Evolutionary conservation across 306 rosid genomes (phyloP).

Genomic region (Castanopsis chinensis): DNA sequence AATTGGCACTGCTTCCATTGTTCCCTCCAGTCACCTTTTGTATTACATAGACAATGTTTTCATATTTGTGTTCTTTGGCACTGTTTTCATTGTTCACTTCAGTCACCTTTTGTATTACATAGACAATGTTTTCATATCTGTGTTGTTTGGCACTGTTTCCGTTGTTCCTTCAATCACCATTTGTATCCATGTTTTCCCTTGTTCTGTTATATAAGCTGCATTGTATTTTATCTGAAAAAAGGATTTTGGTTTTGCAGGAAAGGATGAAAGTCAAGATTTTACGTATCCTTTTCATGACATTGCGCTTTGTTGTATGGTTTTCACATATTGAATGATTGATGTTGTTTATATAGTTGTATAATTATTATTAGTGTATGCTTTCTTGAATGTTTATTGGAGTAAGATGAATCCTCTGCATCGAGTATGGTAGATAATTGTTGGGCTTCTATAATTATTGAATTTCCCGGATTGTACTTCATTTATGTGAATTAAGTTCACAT

Average conservation of each 20-base stretch:
- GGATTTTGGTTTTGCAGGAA: slow-evolving; percentile 10
- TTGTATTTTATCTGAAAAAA: not conserved
- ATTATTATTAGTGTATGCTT: not conserved
- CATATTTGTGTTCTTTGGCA: no score
- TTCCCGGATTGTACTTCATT: not conserved
- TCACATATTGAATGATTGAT: not conserved
- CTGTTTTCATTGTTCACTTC: no score
- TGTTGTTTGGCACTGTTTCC: no score
- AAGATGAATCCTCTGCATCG: not conserved
- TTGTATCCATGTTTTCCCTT: no score
- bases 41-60: no score
- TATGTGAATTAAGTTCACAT: not conserved
- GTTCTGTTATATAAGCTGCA: not conserved
- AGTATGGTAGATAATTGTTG: not conserved
- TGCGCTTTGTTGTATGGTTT: not conserved
- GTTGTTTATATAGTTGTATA: no score
- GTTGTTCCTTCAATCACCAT: no score
- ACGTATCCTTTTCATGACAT: slow-evolving; percentile 45
- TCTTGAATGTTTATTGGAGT: not conserved
- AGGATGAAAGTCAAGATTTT: slow-evolving; percentile 63
- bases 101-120: no score
- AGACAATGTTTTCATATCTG: no score
- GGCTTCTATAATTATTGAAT: not conserved
- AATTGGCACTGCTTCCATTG: no score
- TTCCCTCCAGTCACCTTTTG: no score